Evolutionary conservation across 805 yeast genomes (phyloP).

Genomic region (Wickerhamomyces queroliae): DNA sequence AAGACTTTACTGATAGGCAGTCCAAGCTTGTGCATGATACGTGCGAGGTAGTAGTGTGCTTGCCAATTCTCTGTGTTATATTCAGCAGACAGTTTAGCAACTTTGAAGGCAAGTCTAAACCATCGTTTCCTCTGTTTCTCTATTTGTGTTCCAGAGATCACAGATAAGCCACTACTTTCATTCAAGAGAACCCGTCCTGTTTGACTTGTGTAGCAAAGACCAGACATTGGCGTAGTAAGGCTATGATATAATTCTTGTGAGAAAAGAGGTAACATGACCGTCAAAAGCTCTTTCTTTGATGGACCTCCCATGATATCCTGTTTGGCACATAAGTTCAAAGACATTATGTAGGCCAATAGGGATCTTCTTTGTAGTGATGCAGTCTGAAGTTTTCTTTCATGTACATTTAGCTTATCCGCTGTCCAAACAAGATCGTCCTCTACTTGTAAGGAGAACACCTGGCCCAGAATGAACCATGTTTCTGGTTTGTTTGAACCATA

Average conservation of each 20-base stretch:
- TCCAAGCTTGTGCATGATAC: constrained; percentile 47
- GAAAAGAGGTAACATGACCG: constrained; percentile 27
- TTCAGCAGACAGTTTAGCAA: constrained; percentile 42
- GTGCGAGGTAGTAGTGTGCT: constrained; percentile 50
- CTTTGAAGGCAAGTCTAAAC: constrained; percentile 31
- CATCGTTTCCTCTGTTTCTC: constrained; percentile 1
- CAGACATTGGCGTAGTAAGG: constrained; percentile 53
- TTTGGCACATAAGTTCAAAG: constrained; percentile 39
- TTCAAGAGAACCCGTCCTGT: constrained; percentile 19
- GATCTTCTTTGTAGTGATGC: constrained; percentile 66
- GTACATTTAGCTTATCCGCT: constrained; percentile 66
- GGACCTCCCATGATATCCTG: constrained; percentile 20
- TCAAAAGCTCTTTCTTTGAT: constrained; percentile 40
- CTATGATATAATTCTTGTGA: constrained; percentile 47
- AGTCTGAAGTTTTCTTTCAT: constrained; percentile 54
- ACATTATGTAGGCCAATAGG: constrained; percentile 69
- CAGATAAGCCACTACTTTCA: constrained; percentile 3
- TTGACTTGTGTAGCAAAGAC: constrained; percentile 40
- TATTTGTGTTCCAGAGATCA: not conserved
- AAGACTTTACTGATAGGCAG: constrained; percentile 30
- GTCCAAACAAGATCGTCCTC: constrained; percentile 94
- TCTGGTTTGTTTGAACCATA: constrained; percentile 69
- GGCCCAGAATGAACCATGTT: constrained; percentile 82
- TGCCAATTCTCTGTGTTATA: constrained; percentile 52
- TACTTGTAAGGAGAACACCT: constrained; percentile 67